Base-by-base conservation (phyloP, 176 grass and related monocot genomes). In the Cymbopogon citratus region DNA sequence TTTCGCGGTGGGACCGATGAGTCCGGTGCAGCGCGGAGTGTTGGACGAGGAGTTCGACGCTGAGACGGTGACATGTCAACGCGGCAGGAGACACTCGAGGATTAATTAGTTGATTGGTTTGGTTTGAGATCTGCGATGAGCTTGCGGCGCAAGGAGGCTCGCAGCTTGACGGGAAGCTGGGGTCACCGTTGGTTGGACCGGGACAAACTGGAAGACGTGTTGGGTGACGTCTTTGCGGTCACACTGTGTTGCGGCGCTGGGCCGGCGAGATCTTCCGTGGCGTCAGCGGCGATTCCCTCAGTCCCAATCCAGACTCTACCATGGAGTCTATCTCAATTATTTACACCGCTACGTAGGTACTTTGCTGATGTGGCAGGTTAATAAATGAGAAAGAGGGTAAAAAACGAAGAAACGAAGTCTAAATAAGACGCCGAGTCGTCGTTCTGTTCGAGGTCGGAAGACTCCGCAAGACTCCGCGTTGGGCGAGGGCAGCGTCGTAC, bases 181-280 rank as follows among this genome's bases (percentile, higher is more conserved):
- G 54, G 71, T 76, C 45, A 14, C 38, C 7, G 27, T n/a, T 1
- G 38, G 35, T 71, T 45, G 39, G 51, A 62, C 77, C 76, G 19
- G 69, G 81, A 83, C 85, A 96, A 91, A 72, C 9, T 24, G 14
- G 23, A 83, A 31, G 73, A 92, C 94, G 92, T 92, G 79, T 43
- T 24, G 38, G 73, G 68, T 97, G 90, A 90, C 90, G 82, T 82
- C 83, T 49, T 45, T 52, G 0, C 12, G 14, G 12, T n/a, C 46
- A 7, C 57, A 5, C 38, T 9, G 6, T 38, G 36, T 1, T 23
- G 7, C 33, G 16, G 39, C 80, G 27, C 49, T 12, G 21, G 18
- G 15, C 49, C 7, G 7, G 66, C 8, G 82, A 82, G 33, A 82
- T 82, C 25, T 56, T 36, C 45, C 6, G 71, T 89, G 78, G 66